phyloP scores from a whole-genome alignment of 2,329 filamentous ascomycete genomes.

The Didymella sp. region DNA sequence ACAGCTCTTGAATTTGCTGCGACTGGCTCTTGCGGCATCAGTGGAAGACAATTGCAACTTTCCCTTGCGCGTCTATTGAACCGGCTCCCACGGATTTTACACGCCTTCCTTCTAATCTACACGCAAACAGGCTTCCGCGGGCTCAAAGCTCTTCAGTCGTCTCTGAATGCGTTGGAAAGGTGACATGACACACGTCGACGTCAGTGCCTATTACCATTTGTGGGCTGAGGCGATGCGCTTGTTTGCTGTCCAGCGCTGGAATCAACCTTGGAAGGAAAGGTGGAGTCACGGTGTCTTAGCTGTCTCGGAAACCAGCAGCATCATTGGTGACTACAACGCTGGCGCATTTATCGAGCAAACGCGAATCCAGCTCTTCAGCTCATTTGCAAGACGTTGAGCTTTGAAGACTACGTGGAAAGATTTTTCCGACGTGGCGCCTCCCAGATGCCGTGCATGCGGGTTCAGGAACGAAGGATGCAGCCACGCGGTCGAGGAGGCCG shows the following conservation, averaged over 20 bases:
- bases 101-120: not conserved
- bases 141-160: not conserved
- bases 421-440: conserved; percentile 15
- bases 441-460: conserved; percentile 4
- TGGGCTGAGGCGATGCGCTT: conserved; percentile 3
- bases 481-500: conserved; percentile 8
- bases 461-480: conserved; percentile 7
- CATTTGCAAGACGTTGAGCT: not conserved
- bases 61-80: not conserved
- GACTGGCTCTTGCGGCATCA: not conserved
- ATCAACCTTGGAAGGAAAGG: conserved; percentile 2
- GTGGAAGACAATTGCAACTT: not conserved
- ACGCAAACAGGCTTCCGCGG: not conserved
- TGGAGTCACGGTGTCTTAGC: conserved; percentile 6
- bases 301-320: not conserved
- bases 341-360: not conserved
- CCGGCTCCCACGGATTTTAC: not conserved
- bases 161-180: not conserved
- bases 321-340: not conserved
- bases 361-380: not conserved
- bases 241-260: not conserved
- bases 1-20: not conserved
- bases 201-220: not conserved
- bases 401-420: not conserved
- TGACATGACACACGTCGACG: not conserved